Evolutionary conservation across 345 rosid species (phyloP).

Genomic region (Euphorbia lathyris): DNA sequence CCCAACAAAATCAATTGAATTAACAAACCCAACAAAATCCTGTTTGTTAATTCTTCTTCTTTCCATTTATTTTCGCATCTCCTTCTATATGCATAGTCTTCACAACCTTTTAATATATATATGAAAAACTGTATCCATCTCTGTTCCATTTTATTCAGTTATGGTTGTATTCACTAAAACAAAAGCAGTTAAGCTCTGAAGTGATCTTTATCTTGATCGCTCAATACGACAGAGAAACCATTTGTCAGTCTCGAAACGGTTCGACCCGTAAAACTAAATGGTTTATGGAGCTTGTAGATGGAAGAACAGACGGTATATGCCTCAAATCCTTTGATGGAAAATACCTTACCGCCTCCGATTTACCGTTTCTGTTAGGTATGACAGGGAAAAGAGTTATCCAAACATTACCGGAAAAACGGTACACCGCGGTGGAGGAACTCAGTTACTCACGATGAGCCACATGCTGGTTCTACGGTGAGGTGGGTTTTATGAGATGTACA

Average conservation of each 20-base stretch:
- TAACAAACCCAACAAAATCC: no score
- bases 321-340: no score
- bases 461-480: slow-evolving; percentile 46
- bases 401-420: slow-evolving; percentile 54
- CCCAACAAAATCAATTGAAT: no score
- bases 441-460: slow-evolving; percentile 80
- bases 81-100: neutral
- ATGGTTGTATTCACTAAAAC: slow-evolving; percentile 77
- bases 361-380: no score
- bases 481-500: slow-evolving; percentile 90
- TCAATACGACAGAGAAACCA: slow-evolving; percentile 55
- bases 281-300: slow-evolving; percentile 73
- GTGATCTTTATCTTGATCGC: slow-evolving; percentile 77
- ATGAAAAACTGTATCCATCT: neutral
- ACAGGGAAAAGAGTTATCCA: no score
- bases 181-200: slow-evolving; percentile 60
- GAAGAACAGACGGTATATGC: no score
- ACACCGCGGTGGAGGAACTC: slow-evolving; percentile 90
- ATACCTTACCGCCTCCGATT: no score
- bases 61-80: neutral
- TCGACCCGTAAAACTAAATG: slow-evolving; percentile 49
- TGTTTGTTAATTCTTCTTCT: no score
- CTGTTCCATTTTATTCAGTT: neutral
- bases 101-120: neutral
- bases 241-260: slow-evolving; percentile 75